Evolutionary conservation across 768 basidiomycete species (phyloP).

Genomic region (Auriscalpium orientale): DNA sequence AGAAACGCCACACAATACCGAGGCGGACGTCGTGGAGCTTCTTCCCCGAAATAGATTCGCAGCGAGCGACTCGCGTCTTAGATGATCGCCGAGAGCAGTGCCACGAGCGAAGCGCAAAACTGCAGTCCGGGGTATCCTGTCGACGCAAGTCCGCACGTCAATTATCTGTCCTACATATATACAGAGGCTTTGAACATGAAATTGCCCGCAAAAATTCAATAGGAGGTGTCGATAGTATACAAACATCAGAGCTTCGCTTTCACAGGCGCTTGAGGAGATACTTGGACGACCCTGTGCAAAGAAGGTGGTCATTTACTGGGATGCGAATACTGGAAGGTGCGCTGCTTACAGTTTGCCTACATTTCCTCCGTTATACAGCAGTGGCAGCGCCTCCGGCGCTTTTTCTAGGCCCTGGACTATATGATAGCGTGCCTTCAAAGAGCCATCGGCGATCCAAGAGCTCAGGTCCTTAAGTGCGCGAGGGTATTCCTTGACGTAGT

Average conservation of each 20-base stretch:
- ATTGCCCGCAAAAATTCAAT: too few relatives aligned
- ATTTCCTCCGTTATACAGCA: slow-evolving; percentile 73
- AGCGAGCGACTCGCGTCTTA: too few relatives aligned
- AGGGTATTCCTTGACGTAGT: slow-evolving; percentile 58
- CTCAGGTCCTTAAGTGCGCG: slow-evolving; percentile 52
- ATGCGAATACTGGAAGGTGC: not conserved
- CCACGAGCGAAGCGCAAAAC: too few relatives aligned
- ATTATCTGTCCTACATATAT: not conserved
- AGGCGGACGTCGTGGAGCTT: too few relatives aligned
- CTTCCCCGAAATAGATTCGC: too few relatives aligned
- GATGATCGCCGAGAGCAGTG: too few relatives aligned
- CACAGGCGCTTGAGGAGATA: slow-evolving; percentile 28
- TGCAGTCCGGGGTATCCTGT: too few relatives aligned
- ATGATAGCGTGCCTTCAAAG: slow-evolving; percentile 77
- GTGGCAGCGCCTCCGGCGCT: slow-evolving; percentile 58
- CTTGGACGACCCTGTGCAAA: slow-evolving; percentile 43
- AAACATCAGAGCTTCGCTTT: not conserved
- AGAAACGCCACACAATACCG: too few relatives aligned
- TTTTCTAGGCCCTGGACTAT: slow-evolving; percentile 69
- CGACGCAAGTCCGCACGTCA: too few relatives aligned
- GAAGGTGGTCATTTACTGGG: not conserved
- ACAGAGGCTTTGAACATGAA: too few relatives aligned
- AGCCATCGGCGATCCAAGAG: slow-evolving; percentile 52
- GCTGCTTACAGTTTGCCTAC: slow-evolving; percentile 62
- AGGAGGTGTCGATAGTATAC: not conserved